These are phyloP conservation scores for Jatropha podagrica DNA, from an alignment of 441 rosid species.

Conservation along the genomic window DNA sequence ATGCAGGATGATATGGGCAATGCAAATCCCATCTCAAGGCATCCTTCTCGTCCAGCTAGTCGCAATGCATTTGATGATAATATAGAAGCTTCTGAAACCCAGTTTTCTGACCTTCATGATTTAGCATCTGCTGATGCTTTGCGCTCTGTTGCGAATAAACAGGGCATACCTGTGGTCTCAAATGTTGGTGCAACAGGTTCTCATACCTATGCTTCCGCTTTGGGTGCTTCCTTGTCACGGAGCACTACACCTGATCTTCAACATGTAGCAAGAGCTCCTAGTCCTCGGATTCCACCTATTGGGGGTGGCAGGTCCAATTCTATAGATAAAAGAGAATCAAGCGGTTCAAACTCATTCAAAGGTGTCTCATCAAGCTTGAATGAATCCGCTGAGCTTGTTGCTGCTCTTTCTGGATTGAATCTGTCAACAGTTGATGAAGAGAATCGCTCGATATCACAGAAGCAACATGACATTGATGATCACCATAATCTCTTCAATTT, in stretches of 20 bases:
- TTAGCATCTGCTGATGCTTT: slow-evolving; percentile 40
- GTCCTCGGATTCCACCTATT: slow-evolving; percentile 57
- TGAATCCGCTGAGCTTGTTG: slow-evolving; percentile 48
- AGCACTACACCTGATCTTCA: slow-evolving; percentile 70
- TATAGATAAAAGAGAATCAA: slow-evolving; percentile 46
- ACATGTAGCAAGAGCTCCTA: slow-evolving; percentile 55
- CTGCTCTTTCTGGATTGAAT: slow-evolving; percentile 66
- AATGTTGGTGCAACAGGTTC: slow-evolving; percentile 45
- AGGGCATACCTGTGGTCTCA: slow-evolving; percentile 26
- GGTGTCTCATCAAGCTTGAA: slow-evolving; percentile 39
- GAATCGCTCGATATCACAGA: slow-evolving; percentile 30
- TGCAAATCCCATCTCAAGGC: slow-evolving; percentile 39
- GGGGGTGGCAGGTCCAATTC: slow-evolving; percentile 53
- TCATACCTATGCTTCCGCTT: slow-evolving; percentile 60
- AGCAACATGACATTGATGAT: slow-evolving; percentile 38
- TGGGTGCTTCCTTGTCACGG: slow-evolving; percentile 62
- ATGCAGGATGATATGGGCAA: slow-evolving; percentile 58
- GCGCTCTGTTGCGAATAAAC: slow-evolving; percentile 34
- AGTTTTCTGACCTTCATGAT: slow-evolving; percentile 44
- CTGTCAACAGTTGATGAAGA: slow-evolving; percentile 45
- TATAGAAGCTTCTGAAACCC: slow-evolving; percentile 44
- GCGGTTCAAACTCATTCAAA: slow-evolving; percentile 37
- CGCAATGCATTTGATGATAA: slow-evolving; percentile 51
- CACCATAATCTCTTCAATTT: slow-evolving; percentile 35
- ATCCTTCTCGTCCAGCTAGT: slow-evolving; percentile 63